A percentile compares a stretch with the other conserved stretches of the same genome.
phyloP scores from a whole-genome alignment of 176 grass and related monocot species.

The Aegilops speltoides region DNA sequence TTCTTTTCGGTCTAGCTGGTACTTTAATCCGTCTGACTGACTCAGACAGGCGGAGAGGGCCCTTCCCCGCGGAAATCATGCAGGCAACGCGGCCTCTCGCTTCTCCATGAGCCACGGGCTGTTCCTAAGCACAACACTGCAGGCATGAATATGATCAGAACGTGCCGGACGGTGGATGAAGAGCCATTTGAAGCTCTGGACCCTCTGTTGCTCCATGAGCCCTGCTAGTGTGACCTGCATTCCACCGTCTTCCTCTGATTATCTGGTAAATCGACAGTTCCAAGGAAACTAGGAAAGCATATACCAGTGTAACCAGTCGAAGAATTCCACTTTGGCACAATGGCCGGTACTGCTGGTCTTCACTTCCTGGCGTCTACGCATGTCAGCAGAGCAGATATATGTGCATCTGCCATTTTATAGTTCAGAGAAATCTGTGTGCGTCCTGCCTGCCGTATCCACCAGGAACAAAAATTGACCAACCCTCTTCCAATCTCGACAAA shows the following conservation, averaged over 20 bases:
- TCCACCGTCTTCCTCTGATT: background rate
- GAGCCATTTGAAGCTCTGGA: slow-evolving; percentile 4
- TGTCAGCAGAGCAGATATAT: background rate
- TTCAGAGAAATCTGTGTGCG: background rate
- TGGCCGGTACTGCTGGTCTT: no score
- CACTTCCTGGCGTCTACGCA: background rate
- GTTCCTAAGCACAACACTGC: background rate
- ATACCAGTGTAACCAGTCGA: background rate
- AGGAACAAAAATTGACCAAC: background rate
- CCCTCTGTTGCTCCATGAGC: background rate
- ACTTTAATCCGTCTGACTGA: background rate
- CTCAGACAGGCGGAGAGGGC: background rate
- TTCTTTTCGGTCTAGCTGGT: background rate
- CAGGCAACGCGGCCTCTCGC: background rate
- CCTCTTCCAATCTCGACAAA: background rate
- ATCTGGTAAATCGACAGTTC: no score
- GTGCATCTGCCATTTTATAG: background rate
- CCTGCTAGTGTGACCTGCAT: background rate
- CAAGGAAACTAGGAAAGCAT: no score
- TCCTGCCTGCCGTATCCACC: background rate
- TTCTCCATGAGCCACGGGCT: background rate
- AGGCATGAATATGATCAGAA: background rate
- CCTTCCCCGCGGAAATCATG: background rate
- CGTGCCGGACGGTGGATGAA: background rate
- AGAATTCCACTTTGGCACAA: no score